Conservation (phyloP, 202 grass and related monocot species). For the Eragrostis tef region DNA sequence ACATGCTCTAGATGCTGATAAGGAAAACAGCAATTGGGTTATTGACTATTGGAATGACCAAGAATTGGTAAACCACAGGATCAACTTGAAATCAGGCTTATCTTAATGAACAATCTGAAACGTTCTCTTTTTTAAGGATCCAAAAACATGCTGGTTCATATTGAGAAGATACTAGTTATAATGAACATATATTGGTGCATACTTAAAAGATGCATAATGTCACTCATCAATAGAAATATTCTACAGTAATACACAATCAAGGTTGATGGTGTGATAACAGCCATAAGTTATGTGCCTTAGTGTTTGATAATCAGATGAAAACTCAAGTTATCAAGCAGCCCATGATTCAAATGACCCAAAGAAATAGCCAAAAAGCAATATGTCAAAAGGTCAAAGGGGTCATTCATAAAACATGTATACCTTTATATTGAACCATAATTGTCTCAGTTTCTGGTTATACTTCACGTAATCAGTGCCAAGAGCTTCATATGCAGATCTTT, state of each 20-base stretch:
- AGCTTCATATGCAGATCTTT: slow-evolving; percentile 70
- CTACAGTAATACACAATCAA: slow-evolving; percentile 22
- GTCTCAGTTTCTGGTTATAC: slow-evolving; percentile 99
- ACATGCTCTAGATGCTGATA: neutral
- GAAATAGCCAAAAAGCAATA: slow-evolving; percentile 31
- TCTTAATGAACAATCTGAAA: slow-evolving; percentile 34
- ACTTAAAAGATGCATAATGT: slow-evolving; percentile 19
- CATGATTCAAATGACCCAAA: slow-evolving; percentile 31
- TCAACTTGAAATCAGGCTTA: neutral
- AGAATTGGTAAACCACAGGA: slow-evolving; percentile 13
- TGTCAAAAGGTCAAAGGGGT: slow-evolving; percentile 19
- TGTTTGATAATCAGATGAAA: slow-evolving; percentile 10
- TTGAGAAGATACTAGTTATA: neutral
- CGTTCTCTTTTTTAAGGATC: slow-evolving; percentile 20
- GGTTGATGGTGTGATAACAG: slow-evolving; percentile 5
- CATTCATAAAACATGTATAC: slow-evolving; percentile 46
- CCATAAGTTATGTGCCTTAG: neutral
- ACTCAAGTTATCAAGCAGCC: slow-evolving; percentile 28
- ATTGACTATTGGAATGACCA: slow-evolving; percentile 27
- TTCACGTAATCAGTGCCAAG: slow-evolving; percentile 71
- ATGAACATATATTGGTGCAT: slow-evolving; percentile 22
- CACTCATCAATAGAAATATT: slow-evolving; percentile 3
- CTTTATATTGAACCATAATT: slow-evolving; percentile 93
- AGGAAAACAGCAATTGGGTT: slow-evolving; percentile 15
- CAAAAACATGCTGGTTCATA: slow-evolving; percentile 4